Base-by-base conservation (phyloP, 768 basidiomycete genomes). In the Mycena venus region DNA sequence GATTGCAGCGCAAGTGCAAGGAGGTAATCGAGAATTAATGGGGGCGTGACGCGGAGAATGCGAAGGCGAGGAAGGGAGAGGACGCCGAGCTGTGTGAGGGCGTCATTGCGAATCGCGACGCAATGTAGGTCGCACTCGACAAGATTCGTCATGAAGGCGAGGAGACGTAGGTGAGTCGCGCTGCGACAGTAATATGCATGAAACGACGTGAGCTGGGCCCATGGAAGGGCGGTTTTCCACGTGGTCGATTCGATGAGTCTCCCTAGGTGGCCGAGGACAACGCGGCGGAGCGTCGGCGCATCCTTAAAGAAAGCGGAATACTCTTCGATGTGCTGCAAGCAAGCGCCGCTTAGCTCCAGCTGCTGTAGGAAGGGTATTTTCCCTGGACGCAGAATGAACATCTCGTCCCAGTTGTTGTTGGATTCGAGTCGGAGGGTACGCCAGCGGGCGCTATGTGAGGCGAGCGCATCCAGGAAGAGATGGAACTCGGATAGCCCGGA, bases 51-150 rank as follows among this genome's bases (percentile, higher is more conserved):
- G 19, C 25, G 27, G 12, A 68, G 66, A 6, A 53, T 53, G 29
- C 38, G 55, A 21, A 68, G 66, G 21, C 21, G 36, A 5, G 55
- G 55, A 1, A 68, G 53, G 0, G 40, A 15, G 25, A 36, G 19
- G 12, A 58, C 9, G 11, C 17, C 51, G 12, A 12, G 29, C 25
- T 21, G 34, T 2, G 14, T 3, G n/a, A 4, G 1, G 2, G 7
- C n/a, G 3, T 4, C 7, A 2, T 9, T 4, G 7, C 19, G 17
- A 7, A 8, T 9, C 10, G 2, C 4, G 8, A 9, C 14, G 31
- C 42, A 32, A 21, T 11, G 29, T 12, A 68, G 19, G n/a, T 68
- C 56, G 58, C 67, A 68, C 11, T 68, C 67, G 29, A 68, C 67
- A 9, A 68, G 56, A 29, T 27, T 42, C 11, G 29, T 31, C 17